Evolutionary conservation across 129 eudicot genomes (phyloP), one percentile per base, ranked within the genome.

Genomic region (Flaveria robusta): DNA sequence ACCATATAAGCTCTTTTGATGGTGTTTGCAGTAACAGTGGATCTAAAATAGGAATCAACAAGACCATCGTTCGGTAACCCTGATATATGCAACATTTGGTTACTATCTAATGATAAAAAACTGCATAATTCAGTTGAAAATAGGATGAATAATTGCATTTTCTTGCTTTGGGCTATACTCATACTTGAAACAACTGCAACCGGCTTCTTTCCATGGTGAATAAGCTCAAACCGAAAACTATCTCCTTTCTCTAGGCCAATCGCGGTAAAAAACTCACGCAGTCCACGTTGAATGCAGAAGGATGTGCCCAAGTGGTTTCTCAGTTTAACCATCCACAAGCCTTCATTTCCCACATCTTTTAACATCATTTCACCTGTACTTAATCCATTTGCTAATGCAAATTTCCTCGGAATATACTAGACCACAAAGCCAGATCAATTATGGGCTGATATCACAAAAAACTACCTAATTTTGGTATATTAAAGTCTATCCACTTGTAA

Each of bases 181-280:
- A 12, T 75, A 75, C 60, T 47, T 46, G 70, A 45, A 60, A 75
- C n/a, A 60, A 13, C 20, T 46, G 67, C 79, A 24, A 74, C 79
- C 4, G 70, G 79, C 59, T 55, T 72, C 22, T 19, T 22, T 7
- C 77, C 77, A 6, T 19, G 37, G 14, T 55, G 39, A 47, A 55
- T 72, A 66, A 72, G 76, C 66, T 72, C 66, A 34, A 72, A 72
- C 66, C 22, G 47, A 37, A 72, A 10, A 54, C 13, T 34, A 39
- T 72, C 76, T 18, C 66, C 76, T 31, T 54, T 15, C 13, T 19
- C 19, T 18, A 72, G 39, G 8, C 52, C 66, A 50, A 27, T 72
- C 13, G 37, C 66, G 7, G 8, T 12, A 54, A 66, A 72, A 54
- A 34, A 54, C 29, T 54, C 52, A n/a, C 4, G 66, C 50, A 41